Evolutionary conservation across 2,329 filamentous ascomycete species (phyloP).

Genomic region (Colletotrichum spinosum): DNA sequence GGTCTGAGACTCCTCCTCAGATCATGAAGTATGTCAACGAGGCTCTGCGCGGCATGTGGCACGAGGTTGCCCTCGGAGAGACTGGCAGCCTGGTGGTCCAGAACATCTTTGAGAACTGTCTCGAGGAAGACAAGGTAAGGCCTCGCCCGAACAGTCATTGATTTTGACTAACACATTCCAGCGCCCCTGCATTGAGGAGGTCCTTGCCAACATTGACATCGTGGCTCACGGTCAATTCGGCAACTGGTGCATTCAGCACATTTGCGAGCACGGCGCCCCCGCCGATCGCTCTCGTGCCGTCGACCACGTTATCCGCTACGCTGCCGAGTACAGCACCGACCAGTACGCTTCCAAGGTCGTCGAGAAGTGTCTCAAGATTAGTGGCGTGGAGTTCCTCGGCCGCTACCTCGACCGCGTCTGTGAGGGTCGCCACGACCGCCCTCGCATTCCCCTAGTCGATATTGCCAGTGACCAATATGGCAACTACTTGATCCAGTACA

Average conservation of each 20-base stretch:
- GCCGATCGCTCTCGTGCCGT: conserved; percentile 92
- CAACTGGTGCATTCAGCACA: conserved; percentile 99
- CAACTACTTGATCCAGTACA: conserved; percentile 98
- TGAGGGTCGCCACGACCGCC: conserved; percentile 88
- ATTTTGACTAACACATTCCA: conserved; percentile 51
- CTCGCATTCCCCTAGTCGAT: conserved; percentile 96
- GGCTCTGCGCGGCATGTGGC: conserved; percentile 95
- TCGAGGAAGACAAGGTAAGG: conserved; percentile 95
- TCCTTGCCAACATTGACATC: conserved; percentile 93
- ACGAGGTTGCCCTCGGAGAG: conserved; percentile 96
- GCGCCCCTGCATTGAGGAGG: conserved; percentile 97
- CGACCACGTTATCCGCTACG: conserved; percentile 93
- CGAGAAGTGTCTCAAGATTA: conserved; percentile 98
- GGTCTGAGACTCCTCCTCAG: conserved; percentile 93
- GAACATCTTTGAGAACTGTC: conserved; percentile 99
- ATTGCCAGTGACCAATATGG: conserved; percentile 99
- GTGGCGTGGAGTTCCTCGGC: conserved; percentile 87
- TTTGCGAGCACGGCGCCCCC: conserved; percentile 94
- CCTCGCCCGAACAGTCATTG: neutral
- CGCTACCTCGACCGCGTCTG: conserved; percentile 95
- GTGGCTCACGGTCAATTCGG: conserved; percentile 98
- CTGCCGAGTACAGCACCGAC: conserved; percentile 97
- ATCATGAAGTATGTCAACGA: conserved; percentile 99
- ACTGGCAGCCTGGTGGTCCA: conserved; percentile 98
- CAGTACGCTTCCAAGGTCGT: conserved; percentile 99